Conservation (phyloP, 2,329 filamentous ascomycete species). For the Raffaelea ambrosiae region DNA sequence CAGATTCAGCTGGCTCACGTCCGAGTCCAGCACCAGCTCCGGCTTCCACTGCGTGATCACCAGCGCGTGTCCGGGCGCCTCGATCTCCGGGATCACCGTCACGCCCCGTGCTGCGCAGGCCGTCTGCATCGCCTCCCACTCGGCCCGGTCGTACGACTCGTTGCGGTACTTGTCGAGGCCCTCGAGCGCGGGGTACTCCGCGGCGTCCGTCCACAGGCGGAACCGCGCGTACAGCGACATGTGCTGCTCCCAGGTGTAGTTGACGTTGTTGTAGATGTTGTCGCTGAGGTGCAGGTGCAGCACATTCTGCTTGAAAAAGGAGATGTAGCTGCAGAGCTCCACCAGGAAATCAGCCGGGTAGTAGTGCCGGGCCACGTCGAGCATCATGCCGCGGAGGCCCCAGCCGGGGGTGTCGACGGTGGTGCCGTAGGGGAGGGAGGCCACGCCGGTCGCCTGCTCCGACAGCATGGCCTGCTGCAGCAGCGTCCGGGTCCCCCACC, state of each 20-base stretch:
- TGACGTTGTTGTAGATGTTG: constrained; percentile 42
- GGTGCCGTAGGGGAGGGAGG: constrained; percentile 29
- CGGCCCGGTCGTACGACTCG: constrained; percentile 42
- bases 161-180: constrained; percentile 43
- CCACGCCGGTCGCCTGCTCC: constrained; percentile 24
- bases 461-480: constrained; percentile 34
- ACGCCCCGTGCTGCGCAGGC: constrained; percentile 46
- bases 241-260: constrained; percentile 38
- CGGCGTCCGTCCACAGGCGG: constrained; percentile 41
- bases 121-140: constrained; percentile 43
- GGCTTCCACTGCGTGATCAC: constrained; percentile 52
- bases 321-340: constrained; percentile 52
- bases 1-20: constrained; percentile 45
- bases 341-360: constrained; percentile 46
- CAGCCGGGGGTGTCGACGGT: constrained; percentile 42
- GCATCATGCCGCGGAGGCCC: constrained; percentile 36
- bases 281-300: constrained; percentile 52
- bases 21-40: constrained; percentile 36
- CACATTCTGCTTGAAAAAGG: constrained; percentile 52
- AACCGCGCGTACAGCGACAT: constrained; percentile 46
- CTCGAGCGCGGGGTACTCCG: constrained; percentile 30
- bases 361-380: constrained; percentile 48
- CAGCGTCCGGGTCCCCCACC: constrained; percentile 49
- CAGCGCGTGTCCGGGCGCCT: constrained; percentile 48
- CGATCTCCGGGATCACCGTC: constrained; percentile 51